Evolutionary conservation across 1,284 basidiomycete genomes (phyloP).

Genomic region (Ustilago sp.): DNA sequence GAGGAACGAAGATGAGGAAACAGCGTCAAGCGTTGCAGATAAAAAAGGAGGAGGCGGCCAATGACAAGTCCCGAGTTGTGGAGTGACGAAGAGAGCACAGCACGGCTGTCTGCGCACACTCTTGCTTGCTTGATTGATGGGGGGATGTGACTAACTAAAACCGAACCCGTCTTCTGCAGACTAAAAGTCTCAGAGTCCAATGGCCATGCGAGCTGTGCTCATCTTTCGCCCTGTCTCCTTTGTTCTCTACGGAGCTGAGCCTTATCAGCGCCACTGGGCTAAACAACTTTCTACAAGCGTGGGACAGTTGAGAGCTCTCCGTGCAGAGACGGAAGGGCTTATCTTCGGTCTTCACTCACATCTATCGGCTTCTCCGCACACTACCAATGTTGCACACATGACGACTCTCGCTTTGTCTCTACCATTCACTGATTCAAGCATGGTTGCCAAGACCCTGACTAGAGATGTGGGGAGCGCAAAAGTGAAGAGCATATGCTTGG

Average conservation of each 20-base stretch:
- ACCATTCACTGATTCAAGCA: not conserved
- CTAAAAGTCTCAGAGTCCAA: not conserved
- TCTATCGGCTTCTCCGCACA: not conserved
- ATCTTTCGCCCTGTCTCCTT: not conserved
- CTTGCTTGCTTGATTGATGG: not conserved
- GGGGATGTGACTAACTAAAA: slow-evolving; percentile 6
- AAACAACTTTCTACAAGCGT: not conserved
- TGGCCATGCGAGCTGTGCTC: slow-evolving; percentile 1
- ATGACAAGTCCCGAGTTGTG: slow-evolving; percentile 16
- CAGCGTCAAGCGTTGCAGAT: slow-evolving; percentile 9
- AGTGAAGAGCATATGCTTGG: slow-evolving; percentile 2
- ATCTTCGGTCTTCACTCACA: not conserved
- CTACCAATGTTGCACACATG: slow-evolving; percentile 3
- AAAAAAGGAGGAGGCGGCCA: slow-evolving; percentile 11
- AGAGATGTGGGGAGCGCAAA: not conserved
- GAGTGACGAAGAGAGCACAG: not conserved
- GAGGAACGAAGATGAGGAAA: not conserved
- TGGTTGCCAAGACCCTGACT: not conserved
- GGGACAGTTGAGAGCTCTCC: not conserved
- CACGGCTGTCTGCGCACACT: not conserved
- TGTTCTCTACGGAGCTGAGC: not conserved
- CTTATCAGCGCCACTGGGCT: not conserved
- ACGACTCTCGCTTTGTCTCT: slow-evolving; percentile 7
- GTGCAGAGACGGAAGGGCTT: not conserved
- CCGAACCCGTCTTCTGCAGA: slow-evolving; percentile 9